Base-by-base conservation (phyloP, 768 basidiomycete species). In the Glaciozyma antarctica region DNA sequence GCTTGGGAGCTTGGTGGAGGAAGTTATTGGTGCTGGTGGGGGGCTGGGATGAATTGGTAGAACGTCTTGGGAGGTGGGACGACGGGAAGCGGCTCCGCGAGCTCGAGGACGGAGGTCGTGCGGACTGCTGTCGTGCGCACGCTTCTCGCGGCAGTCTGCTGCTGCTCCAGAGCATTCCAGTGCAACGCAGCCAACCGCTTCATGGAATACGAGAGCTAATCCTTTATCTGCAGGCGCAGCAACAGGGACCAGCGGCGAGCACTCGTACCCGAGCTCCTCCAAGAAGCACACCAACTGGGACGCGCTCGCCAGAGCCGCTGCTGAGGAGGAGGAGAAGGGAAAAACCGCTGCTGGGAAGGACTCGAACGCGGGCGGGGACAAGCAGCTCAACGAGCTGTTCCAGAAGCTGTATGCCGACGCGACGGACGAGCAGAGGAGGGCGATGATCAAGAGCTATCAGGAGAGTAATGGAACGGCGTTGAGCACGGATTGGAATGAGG, bases 381-480 rank as follows among this genome's bases (percentile, higher is more conserved):
- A 80, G 64, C 84, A 88, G 8, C 82, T 95, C 64, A 94, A 97
- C 77, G 73, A 80, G 34, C 89, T 94, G 79, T 76, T 76, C 66
- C 71, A 76, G 47, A 71, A 89, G 79, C 84, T 99, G 67, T 99
- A 87, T 73, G 81, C 82, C 9, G 88, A 88, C 75, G 88, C 93
- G 30, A 91, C 95, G 71, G 88, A 91, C 0, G 89, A 99, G 72
- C 90, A 93, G 19, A 84, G 81, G 73, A 83, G 86, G 45, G 95
- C 95, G 5, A 99, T 99, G 92, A 85, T 97, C 85, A 99, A 99
- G 82, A 93, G 90, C 75, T 97, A 89, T 76, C 81, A 82, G 66
- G 94, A 99, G 80, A 90, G 88, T 71, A 91, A 91, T 10, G 95
- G 95, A 12, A 99, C 95, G 13, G 87, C 90, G 0, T 80, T 99